Evolutionary conservation across 164 flowering plant species (phyloP), one percentile per base, ranked within the genome.

Genomic region (Berberis vulgaris): DNA sequence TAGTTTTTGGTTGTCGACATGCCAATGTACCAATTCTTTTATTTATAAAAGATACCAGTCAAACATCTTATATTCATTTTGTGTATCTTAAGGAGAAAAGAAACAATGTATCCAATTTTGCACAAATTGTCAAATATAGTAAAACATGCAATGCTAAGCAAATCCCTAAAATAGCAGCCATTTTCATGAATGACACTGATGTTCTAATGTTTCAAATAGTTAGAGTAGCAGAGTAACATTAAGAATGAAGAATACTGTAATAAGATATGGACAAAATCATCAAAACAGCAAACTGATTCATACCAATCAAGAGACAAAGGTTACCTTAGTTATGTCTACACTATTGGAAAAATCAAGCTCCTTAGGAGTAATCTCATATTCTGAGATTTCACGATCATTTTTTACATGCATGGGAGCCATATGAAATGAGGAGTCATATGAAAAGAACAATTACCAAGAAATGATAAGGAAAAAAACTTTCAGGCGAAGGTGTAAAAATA

Each of bases 351-450:
- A 89, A 76, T 94, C 97, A 67, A 94, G 81, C 71, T 89, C 97
- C 4, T 54, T 67, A 8, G 91, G 76, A 75, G 84, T 78, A 75
- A 94, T 94, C 76, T 94, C 97, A 71, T 91, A 94, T 62, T 94
- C 96, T 57, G 99, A 97, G 54, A 94, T 87, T 73, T 94, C 94
- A 54, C 84, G 86, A 39, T 79, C 73, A 81, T 80, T 74, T 50
- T 76, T 81, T 43, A 91, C 97, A 54, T 82, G 96, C 97, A 94
- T 91, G 11, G 96, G 91, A 74, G 91, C 86, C 82, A 80, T 72
- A 97, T 91, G 60, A 42, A 70, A 65, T 57, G 65, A 12, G 42
- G 11, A 45, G 9, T 57, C 45, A 63, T 9, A 43, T 60, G 41
- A 12, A 67, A 44, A 43, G 49, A 70, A 65, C 65, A 12, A 57